Percentiles rank a stretch among this genome's conserved stretches.
Conservation (phyloP, 306 rosid genomes). For the Cucurbita moschata region DNA sequence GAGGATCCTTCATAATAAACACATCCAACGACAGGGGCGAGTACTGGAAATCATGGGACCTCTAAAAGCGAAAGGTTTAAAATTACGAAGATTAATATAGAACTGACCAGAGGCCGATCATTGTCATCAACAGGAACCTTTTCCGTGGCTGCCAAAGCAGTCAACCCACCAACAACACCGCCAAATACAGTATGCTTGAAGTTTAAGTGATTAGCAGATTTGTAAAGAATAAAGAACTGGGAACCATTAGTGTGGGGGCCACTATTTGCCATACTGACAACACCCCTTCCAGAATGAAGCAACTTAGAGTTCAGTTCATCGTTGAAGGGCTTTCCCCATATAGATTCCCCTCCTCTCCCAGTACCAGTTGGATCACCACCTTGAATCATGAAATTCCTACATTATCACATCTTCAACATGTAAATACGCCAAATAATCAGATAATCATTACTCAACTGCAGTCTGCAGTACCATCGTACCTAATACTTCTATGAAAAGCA, state of each 20-base stretch:
- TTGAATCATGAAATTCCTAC: constrained; percentile 94
- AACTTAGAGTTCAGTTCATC: constrained; percentile 89
- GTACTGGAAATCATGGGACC: background rate
- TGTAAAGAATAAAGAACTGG: constrained; percentile 86
- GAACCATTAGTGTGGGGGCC: constrained; percentile 97
- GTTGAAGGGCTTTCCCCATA: constrained; percentile 91
- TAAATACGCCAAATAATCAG: background rate
- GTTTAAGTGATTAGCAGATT: constrained; percentile 89
- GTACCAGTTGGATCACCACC: constrained; percentile 99
- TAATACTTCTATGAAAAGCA: constrained; percentile 69
- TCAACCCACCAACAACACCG: constrained; percentile 81
- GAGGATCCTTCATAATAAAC: background rate
- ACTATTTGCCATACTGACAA: constrained; percentile 98
- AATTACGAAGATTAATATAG: background rate
- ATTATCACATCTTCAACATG: constrained; percentile 8
- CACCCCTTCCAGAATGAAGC: constrained; percentile 85
- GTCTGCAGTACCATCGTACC: constrained; percentile 26
- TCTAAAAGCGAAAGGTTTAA: background rate
- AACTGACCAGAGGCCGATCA: constrained; percentile 75
- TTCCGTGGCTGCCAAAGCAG: constrained; percentile 78
- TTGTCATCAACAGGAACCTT: constrained; percentile 80
- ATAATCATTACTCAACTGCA: background rate
- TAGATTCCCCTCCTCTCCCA: constrained; percentile 91
- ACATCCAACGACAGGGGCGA: background rate
- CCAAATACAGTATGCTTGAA: constrained; percentile 93